These are phyloP conservation scores for Setomelanomma holmii DNA, from an alignment of 2,329 filamentous ascomycete genomes.

Conservation along the genomic window DNA sequence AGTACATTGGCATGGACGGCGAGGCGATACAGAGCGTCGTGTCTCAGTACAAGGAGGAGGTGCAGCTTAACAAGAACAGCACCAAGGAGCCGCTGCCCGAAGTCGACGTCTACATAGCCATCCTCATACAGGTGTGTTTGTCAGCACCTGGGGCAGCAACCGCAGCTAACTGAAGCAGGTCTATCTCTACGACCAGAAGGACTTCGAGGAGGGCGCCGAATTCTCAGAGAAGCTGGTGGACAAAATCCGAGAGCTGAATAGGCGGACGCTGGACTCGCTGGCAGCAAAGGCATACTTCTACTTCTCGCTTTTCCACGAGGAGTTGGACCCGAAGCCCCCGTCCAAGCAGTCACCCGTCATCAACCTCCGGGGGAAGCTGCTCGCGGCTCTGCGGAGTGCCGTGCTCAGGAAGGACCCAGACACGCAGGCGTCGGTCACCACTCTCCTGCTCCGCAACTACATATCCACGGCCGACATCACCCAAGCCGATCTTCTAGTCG, in stretches of 20 bases:
- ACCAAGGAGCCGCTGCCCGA: conserved; percentile 82
- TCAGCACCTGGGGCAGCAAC: background rate
- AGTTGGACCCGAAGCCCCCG: conserved; percentile 83
- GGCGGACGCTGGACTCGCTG: conserved; percentile 90
- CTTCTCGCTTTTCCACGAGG: conserved; percentile 93
- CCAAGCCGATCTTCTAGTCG: conserved; percentile 93
- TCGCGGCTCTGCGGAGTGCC: conserved; percentile 90
- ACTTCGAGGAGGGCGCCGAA: conserved; percentile 78
- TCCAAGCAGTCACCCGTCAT: conserved; percentile 89
- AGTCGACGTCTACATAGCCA: conserved; percentile 86
- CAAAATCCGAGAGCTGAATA: conserved; percentile 86
- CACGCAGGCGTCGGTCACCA: conserved; percentile 95
- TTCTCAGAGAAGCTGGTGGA: conserved; percentile 87
- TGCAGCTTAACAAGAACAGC: conserved; percentile 64
- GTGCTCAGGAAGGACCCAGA: conserved; percentile 96
- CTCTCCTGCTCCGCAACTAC: conserved; percentile 93
- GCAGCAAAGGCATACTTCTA: conserved; percentile 98
- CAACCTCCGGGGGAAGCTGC: conserved; percentile 81
- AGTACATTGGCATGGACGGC: conserved; percentile 71
- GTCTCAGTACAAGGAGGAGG: conserved; percentile 70
- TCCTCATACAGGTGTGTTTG: conserved; percentile 62
- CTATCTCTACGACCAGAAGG: conserved; percentile 83
- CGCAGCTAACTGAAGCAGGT: conserved; percentile 65
- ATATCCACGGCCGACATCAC: conserved; percentile 94
- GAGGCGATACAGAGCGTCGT: conserved; percentile 65